Base-by-base conservation (phyloP, 257 asterid species). In the Solanum bukasovii region DNA sequence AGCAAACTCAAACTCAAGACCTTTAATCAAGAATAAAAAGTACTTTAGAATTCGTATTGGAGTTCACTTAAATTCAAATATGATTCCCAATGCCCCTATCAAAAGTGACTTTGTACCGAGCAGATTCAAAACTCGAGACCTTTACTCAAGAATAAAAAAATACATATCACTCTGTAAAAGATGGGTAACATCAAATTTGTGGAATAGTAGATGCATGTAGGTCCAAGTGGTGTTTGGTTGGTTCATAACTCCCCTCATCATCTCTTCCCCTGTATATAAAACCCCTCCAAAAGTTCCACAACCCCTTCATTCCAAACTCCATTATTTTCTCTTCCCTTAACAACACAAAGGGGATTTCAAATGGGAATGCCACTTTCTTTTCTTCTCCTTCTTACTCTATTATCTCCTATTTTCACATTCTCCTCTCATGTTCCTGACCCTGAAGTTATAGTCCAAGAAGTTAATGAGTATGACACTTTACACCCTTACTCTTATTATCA, bases 401-500 rank as follows among this genome's bases (percentile, higher is more conserved):
- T 92, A 61, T 67, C 86, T 89, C 89, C 92, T 70, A 37, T 79
- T 25, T 84, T 21, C 93, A 90, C 94, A 84, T 89, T 90, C 78
- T 92, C 93, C 78, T 92, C 94, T 29, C 94, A 93, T 52, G 90
- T 96, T 56, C 92, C 93, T 71, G 93, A 96, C 87, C 98, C 98
- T 90, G 95, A 96, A 91, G 61, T 90, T 67, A 90, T 94, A 59
- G 98, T 91, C 9, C 97, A 93, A 87, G 92, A 94, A 93, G 98
- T 96, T 38, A 90, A 94, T 83, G 90, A 93, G 98, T 96, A 93
- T 71, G 98, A 8, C 79, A 72, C 20, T 82, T 37, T 10, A 65
- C 72, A 59, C 52, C 38, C 21, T 34, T 68, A 23, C 38, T 25
- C 34, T 81, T 46, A 29, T 29, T 46, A 49, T 46, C 85, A 81